phyloP scores from a whole-genome alignment of 495 filamentous ascomycete genomes.

The Neurospora discreta region DNA sequence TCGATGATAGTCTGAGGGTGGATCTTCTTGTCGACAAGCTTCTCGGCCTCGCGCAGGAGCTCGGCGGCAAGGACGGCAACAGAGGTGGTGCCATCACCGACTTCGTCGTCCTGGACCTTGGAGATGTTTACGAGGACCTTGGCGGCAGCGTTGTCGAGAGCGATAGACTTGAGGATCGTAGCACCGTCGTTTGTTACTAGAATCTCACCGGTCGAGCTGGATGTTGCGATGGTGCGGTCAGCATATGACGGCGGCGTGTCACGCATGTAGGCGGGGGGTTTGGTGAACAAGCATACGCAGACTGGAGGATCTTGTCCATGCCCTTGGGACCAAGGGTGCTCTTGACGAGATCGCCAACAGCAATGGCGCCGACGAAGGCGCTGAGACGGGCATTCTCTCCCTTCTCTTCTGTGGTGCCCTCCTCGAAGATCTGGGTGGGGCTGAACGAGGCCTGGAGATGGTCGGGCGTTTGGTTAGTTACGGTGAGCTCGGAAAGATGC shows the following conservation, averaged over 20 bases:
- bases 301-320: conserved; percentile 99
- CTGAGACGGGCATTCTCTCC: conserved; percentile 98
- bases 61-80: conserved; percentile 92
- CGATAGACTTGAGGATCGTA: conserved; percentile 95
- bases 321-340: conserved; percentile 94
- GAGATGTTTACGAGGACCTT: conserved; percentile 98
- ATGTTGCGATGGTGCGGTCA: conserved; percentile 13
- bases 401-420: conserved; percentile 95
- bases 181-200: conserved; percentile 98
- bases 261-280: neutral
- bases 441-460: conserved; percentile 46
- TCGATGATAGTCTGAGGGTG: conserved; percentile 99
- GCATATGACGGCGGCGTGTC: neutral
- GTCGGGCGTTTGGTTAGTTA: neutral
- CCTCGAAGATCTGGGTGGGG: conserved; percentile 96
- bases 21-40: conserved; percentile 92
- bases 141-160: conserved; percentile 95
- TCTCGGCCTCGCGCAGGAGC: conserved; percentile 90
- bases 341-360: conserved; percentile 94
- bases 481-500: neutral
- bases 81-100: conserved; percentile 80
- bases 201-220: conserved; percentile 87
- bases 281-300: conserved; percentile 52
- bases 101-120: conserved; percentile 98
- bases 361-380: conserved; percentile 94